phyloP scores from a whole-genome alignment of 371 early-diverging fungal species.

The Catenaria anguillulae region DNA sequence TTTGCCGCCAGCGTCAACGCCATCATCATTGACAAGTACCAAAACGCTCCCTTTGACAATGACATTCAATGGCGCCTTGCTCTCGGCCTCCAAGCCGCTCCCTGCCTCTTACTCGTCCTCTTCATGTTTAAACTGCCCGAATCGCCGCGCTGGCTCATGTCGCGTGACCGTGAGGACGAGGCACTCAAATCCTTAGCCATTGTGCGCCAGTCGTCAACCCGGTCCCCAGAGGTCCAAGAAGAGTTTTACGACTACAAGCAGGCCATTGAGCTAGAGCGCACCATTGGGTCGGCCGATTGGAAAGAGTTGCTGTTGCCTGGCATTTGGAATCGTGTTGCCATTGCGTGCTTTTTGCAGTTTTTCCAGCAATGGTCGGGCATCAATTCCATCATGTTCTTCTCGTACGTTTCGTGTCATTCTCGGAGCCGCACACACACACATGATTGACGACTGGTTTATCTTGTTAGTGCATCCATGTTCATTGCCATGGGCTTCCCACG shows the following conservation, averaged over 20 bases:
- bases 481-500: background rate
- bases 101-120: slow-evolving; percentile 46
- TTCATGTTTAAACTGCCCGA: slow-evolving; percentile 65
- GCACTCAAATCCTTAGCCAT: slow-evolving; percentile 51
- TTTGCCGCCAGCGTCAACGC: slow-evolving; percentile 17
- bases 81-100: slow-evolving; percentile 58
- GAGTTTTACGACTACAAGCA: slow-evolving; percentile 61
- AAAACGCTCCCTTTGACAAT: slow-evolving; percentile 11
- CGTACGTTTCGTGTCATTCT: too few relatives aligned
- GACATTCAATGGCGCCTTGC: slow-evolving; percentile 61
- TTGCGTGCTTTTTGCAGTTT: slow-evolving; percentile 51
- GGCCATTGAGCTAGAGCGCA: slow-evolving; percentile 44
- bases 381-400: too few relatives aligned
- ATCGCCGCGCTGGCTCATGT: slow-evolving; percentile 81
- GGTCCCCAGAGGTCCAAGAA: slow-evolving; percentile 32
- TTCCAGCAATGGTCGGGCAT: slow-evolving; percentile 16
- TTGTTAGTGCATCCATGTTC: too few relatives aligned
- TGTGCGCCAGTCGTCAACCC: slow-evolving; percentile 42
- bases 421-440: too few relatives aligned
- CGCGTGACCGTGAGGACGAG: slow-evolving; percentile 44
- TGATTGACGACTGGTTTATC: slow-evolving; percentile 12
- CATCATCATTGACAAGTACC: slow-evolving; percentile 13
- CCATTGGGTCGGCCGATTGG: slow-evolving; percentile 48
- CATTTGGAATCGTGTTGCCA: slow-evolving; percentile 37
- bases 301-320: slow-evolving; percentile 47